Evolutionary conservation across 2,329 filamentous ascomycete genomes (phyloP), one percentile per base, ranked within the genome.

Genomic region (Colletotrichum somersetense): DNA sequence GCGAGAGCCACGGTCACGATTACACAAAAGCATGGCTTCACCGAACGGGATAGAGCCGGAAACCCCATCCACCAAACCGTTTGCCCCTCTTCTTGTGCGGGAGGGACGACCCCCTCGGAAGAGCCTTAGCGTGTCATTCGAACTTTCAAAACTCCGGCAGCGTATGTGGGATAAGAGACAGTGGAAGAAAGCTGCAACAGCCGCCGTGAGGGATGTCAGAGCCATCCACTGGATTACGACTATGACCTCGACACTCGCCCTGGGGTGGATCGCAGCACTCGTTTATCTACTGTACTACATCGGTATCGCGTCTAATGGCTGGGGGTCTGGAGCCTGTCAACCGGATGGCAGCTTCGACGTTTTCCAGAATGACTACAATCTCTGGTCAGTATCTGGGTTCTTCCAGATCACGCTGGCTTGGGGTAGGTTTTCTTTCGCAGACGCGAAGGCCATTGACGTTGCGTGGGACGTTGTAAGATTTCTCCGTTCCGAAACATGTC

Each of bases 391-490:
- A 3, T 67, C 65, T 5, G 76, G 75, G 35, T 75, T 77, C 57
- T 74, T 75, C 42, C 58, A 75, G 48, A 74, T 74, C 10, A 69
- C 68, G 16, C n/a, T 74, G 44, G 55, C 57, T 18, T 77, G 77
- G 56, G 77, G 77, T 1, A 44, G 62, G 1, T 63, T 78, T 11
- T 73, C 40, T 16, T 79, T 79, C 65, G 74, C 77, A 2, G 55
- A 75, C 26, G 78, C 75, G 5, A 79, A 79, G 40, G 62, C 76
- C 6, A 75, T 79, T 67, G 77, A 79, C 62, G 69, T 79, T n/a
- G 72, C 67, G 3, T 78, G 75, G 76, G 75, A 79, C 59, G 59
- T 79, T 50, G 78, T 79, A 62, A 72, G 76, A 69, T 16, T 33
- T 7, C 14, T n/a, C 44, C 18, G 33, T 6, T 3, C 10, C 35